Percentiles rank a stretch among this genome's conserved stretches.
Evolutionary conservation across 2,329 filamentous ascomycete species (phyloP).

Genomic region (Trichoderma koningiopsis): DNA sequence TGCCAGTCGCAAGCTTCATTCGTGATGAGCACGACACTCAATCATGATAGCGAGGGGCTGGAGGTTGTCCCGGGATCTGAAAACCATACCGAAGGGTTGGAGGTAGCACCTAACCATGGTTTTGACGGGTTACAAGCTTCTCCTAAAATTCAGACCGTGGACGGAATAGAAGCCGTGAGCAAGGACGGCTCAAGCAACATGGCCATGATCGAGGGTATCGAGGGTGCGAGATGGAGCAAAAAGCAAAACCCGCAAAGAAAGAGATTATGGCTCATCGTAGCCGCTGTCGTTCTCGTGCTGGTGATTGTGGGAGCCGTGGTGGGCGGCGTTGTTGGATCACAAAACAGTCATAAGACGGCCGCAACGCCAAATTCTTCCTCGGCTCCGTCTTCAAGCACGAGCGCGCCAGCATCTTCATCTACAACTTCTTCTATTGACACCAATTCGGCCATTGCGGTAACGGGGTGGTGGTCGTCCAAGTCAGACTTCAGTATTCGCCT

Average conservation of each 20-base stretch:
- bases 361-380: neutral
- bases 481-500: constrained; percentile 6
- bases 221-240: neutral
- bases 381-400: neutral
- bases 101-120: neutral
- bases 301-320: neutral
- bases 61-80: neutral
- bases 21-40: neutral
- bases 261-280: constrained; percentile 3
- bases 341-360: neutral
- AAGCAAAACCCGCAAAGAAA: neutral
- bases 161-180: neutral
- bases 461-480: neutral
- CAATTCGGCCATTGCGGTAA: neutral
- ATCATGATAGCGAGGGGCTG: neutral
- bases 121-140: neutral
- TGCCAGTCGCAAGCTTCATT: neutral
- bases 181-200: neutral
- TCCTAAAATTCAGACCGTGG: neutral
- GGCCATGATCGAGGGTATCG: neutral
- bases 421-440: neutral
- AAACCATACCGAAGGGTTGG: neutral
- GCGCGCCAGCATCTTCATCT: neutral
- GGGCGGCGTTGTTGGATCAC: neutral
- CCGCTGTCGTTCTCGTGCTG: neutral